These are phyloP conservation scores for Elaeagnus macrophylla DNA, from an alignment of 306 rosid species.

Conservation along the genomic window DNA sequence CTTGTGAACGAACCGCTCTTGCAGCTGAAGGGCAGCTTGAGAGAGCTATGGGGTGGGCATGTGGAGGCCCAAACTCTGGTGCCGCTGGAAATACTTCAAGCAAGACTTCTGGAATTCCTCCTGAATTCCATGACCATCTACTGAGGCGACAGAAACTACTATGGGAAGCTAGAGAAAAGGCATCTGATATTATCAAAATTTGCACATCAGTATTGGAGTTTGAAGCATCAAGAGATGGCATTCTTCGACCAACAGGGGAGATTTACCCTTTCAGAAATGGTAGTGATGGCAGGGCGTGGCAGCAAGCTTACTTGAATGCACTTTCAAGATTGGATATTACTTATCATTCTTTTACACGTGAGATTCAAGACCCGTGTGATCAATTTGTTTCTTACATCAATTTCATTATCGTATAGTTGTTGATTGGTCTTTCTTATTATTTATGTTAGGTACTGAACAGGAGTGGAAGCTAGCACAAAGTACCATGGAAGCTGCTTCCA, in stretches of 20 bases:
- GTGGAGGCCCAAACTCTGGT: conserved; percentile 71
- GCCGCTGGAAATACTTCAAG: conserved; percentile 46
- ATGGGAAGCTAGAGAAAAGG: conserved; percentile 76
- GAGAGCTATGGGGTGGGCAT: conserved; percentile 98
- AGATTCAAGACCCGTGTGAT: conserved; percentile 28
- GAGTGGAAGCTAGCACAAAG: conserved; percentile 91
- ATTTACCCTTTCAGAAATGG: conserved; percentile 43
- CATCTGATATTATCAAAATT: conserved; percentile 60
- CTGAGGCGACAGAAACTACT: conserved; percentile 60
- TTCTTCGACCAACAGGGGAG: conserved; percentile 55
- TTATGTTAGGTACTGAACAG: conserved; percentile 71
- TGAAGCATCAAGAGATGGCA: conserved; percentile 88
- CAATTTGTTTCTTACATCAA: conserved; percentile 12
- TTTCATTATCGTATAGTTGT: conserved; percentile 14
- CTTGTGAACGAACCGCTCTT: conserved; percentile 65
- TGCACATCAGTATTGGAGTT: conserved; percentile 72
- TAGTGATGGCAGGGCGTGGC: conserved; percentile 74
- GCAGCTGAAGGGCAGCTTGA: conserved; percentile 89
- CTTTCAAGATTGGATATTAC: conserved; percentile 67
- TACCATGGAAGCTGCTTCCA: conserved; percentile 84
- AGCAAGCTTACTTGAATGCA: conserved; percentile 67
- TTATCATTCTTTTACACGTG: conserved; percentile 72
- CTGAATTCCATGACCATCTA: conserved; percentile 78
- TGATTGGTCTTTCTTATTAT: conserved; percentile 23
- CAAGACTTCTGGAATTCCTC: conserved; percentile 80